Conservation (phyloP, 2,329 filamentous ascomycete species). For the Aureobasidium musti region DNA sequence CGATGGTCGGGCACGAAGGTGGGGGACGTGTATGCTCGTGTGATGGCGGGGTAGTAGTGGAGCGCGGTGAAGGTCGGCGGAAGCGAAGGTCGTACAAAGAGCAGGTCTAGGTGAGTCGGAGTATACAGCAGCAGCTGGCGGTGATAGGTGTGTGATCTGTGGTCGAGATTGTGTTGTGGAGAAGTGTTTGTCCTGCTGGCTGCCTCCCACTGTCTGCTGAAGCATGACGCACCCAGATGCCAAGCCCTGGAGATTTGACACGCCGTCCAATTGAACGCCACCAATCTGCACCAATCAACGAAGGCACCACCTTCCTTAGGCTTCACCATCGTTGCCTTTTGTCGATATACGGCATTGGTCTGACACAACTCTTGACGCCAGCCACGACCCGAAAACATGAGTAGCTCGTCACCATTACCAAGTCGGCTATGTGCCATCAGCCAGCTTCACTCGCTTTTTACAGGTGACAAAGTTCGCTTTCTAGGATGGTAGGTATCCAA, state of each 20-base stretch:
- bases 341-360: background rate
- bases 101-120: background rate
- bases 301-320: background rate
- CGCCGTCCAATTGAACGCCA: constrained; percentile 13
- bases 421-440: constrained; percentile 52
- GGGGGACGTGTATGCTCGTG: constrained; percentile 24
- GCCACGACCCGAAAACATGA: background rate
- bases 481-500: constrained; percentile 73
- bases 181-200: constrained; percentile 26
- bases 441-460: constrained; percentile 50
- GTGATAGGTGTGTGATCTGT: background rate
- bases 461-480: constrained; percentile 84
- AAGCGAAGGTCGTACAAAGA: background rate
- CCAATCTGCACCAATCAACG: background rate
- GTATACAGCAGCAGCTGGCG: background rate
- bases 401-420: constrained; percentile 55
- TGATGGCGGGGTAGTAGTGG: background rate
- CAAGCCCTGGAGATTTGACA: constrained; percentile 15
- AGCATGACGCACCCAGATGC: constrained; percentile 23
- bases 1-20: constrained; percentile 20
- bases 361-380: no score
- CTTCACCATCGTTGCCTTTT: background rate
- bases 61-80: background rate
- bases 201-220: constrained; percentile 9
- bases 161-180: constrained; percentile 19